Evolutionary conservation across 148 eudicot genomes (phyloP), one percentile per base, ranked within the genome.

Genomic region (Vaccinium myrtillus): DNA sequence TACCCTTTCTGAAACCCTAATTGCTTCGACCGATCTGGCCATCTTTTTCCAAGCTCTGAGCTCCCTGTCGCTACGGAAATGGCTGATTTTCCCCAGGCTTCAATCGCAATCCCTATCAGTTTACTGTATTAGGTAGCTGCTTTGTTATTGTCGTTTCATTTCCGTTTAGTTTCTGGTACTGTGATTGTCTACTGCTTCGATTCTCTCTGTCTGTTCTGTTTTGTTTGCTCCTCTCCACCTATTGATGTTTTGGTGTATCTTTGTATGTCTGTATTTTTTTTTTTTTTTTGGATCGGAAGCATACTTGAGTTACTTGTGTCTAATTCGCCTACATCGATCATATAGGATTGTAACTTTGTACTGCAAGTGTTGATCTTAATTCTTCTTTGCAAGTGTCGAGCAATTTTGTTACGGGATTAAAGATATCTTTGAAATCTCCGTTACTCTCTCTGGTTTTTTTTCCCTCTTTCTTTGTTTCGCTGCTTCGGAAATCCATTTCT

Each of bases 1-100:
- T 70, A 50, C 84, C 73, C 63, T 82, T 51, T 54, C 54, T 9
- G n/a, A 84, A 84, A 84, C 86, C 86, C 86, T 84, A 84, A 69
- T 39, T 69, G 61, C 56, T 32, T 56, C 46, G 46, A 6, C 59
- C 50, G 65, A 65, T 67, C 75, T 21, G 21, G 19, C 70, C 25
- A 23, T 36, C 14, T 56, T 32, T 39, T 49, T 27, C 49, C 84
- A 82, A 70, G 25, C 61, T 27, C 12, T 3, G 15, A 46, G 58
- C 43, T 77, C 55, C 32, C 59, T 74, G 70, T 53, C 63, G 81
- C 70, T 30, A n/a, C 50, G 51, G 74, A 18, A 80, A 82, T 53
- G 83, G 70, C 78, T 43, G 77, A 75, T 78, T 82, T 16, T 12
- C 2, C 39, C 70, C 4, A 53, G 15, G 36, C 2, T 46, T 11